Evolutionary conservation across 2,329 filamentous ascomycete genomes (phyloP).

Genomic region (Bipolaris gigantea): DNA sequence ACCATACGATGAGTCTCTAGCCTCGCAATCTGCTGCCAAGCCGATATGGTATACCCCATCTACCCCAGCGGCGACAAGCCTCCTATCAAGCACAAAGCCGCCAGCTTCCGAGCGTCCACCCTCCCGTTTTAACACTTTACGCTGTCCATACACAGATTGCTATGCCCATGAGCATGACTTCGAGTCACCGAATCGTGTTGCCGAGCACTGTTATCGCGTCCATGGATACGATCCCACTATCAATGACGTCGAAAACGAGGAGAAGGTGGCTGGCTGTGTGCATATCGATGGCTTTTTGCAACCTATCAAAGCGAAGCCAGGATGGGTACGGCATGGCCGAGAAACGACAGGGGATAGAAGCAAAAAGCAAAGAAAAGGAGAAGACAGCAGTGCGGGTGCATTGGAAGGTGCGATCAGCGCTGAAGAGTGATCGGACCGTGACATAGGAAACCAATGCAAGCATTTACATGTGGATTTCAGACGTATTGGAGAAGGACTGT

Average conservation of each 20-base stretch:
- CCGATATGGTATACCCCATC: conserved; percentile 44
- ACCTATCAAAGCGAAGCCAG: conserved; percentile 50
- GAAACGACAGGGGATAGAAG: conserved; percentile 20
- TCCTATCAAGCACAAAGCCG: neutral
- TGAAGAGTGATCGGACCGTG: neutral
- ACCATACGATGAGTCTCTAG: conserved; percentile 53
- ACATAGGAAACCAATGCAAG: neutral
- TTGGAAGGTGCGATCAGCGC: conserved; percentile 1
- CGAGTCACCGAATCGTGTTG: conserved; percentile 31
- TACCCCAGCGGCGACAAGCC: conserved; percentile 22
- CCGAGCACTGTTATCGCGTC: conserved; percentile 51
- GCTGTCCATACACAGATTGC: conserved; percentile 42
- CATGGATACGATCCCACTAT: conserved; percentile 49
- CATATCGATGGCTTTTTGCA: conserved; percentile 70
- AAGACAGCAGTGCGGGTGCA: neutral
- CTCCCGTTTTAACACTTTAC: conserved; percentile 31
- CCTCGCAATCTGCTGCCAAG: conserved; percentile 24
- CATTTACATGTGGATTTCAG: too few species aligned
- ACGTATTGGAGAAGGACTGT: too few species aligned
- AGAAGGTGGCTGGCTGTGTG: conserved; percentile 59
- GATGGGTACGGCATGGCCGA: conserved; percentile 32
- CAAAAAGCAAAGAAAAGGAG: conserved; percentile 19
- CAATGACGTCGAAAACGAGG: conserved; percentile 52
- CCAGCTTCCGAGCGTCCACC: conserved; percentile 25
- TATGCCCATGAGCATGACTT: conserved; percentile 31